Conservation (phyloP, 2,329 filamentous ascomycete species). For the Ophiostoma sp. region DNA sequence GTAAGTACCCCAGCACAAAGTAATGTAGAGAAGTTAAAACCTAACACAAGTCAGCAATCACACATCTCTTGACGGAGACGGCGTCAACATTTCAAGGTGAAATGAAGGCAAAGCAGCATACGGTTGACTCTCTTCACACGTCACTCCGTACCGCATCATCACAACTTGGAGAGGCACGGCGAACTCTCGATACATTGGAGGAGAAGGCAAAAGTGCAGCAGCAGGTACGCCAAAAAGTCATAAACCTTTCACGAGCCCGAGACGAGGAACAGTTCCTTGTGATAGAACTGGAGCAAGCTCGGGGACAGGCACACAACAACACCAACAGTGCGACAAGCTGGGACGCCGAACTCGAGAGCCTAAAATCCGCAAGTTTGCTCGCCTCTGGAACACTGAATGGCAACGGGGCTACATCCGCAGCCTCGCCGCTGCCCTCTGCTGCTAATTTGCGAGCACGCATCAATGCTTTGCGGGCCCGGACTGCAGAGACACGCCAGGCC, state of each 20-base stretch:
- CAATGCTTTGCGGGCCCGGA: slow-evolving; percentile 61
- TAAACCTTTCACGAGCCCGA: slow-evolving; percentile 69
- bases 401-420: slow-evolving; percentile 25
- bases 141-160: slow-evolving; percentile 75
- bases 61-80: slow-evolving; percentile 72
- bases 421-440: slow-evolving; percentile 52
- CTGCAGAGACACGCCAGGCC: slow-evolving; percentile 59
- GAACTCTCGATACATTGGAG: slow-evolving; percentile 65
- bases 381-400: slow-evolving; percentile 32
- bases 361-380: slow-evolving; percentile 33
- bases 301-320: slow-evolving; percentile 36
- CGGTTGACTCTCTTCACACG: slow-evolving; percentile 74
- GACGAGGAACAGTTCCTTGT: slow-evolving; percentile 61
- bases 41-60: slow-evolving; percentile 59
- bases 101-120: slow-evolving; percentile 74
- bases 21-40: neutral
- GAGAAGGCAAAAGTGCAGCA: slow-evolving; percentile 58
- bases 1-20: slow-evolving; percentile 48
- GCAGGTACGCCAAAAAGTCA: slow-evolving; percentile 64
- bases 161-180: slow-evolving; percentile 70
- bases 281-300: slow-evolving; percentile 42
- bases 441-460: slow-evolving; percentile 61
- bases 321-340: slow-evolving; percentile 45
- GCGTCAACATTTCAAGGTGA: slow-evolving; percentile 73
- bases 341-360: slow-evolving; percentile 48